Evolutionary conservation across 441 rosid genomes (phyloP), one percentile per base, ranked within the genome.

Genomic region (Iberis amara): DNA sequence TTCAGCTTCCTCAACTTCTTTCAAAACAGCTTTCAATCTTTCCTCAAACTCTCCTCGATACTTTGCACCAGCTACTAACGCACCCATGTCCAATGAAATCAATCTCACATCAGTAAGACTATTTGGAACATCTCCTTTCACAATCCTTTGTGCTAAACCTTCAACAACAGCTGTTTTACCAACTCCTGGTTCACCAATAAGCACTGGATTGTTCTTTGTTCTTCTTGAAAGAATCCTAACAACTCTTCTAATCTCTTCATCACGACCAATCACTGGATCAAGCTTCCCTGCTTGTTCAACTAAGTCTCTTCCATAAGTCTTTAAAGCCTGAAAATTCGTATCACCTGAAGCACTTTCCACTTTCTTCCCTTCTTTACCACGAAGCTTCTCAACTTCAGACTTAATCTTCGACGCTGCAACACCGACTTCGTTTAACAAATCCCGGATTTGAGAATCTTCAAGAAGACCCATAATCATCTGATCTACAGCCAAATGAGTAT

Each of bases 101-200:
- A 91, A 74, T 61, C 95, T 80, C 51, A 91, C 98, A 67, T 87
- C 96, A 5, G 70, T 12, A n/a, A 91, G 85, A 65, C 87, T 91
- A 36, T 87, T 87, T 0, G 98, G 96, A 0, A 87, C 90, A 65
- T 91, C 95, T 48, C 95, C 98, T 39, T 78, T 70, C 44, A 91
- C 90, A 53, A 91, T 87, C 62, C 96, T 83, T 37, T 85, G 98
- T 13, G 95, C 95, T 66, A 91, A 57, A 4, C 98, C 98, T 65
- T 91, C 96, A 11, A 83, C 96, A 0, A 91, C 98, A 11, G 96
- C 98, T 2, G 98, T 90, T 70, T 90, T 90, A 0, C 98, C 96
- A 3, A 90, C 95, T 7, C 96, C 98, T 0, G 98, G 98, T 47
- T 90, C 96, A 15, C 98, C 98, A 13, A 90, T 87, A 35, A 90